Evolutionary conservation across 305 asterid species (phyloP).

Genomic region (Stenogyne calaminthoides): DNA sequence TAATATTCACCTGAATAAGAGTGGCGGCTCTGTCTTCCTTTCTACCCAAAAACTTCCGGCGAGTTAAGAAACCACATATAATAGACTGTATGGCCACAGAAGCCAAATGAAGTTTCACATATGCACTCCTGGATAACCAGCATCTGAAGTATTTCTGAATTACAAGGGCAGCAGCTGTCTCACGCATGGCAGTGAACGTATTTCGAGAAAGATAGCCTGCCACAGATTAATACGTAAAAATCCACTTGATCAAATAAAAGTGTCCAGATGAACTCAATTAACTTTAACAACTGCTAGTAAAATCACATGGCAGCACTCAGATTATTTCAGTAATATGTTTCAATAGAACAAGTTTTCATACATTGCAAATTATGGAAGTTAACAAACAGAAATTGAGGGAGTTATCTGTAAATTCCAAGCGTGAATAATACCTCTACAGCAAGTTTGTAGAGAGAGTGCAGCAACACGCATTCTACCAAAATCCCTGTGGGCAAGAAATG

Average conservation of each 20-base stretch:
- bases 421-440: constrained; percentile 76
- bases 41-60: constrained; percentile 53
- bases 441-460: constrained; percentile 81
- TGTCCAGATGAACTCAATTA: constrained; percentile 14
- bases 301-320: not conserved
- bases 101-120: constrained; percentile 62
- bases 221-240: constrained; percentile 18
- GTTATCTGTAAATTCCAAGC: constrained; percentile 19
- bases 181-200: constrained; percentile 51
- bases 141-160: constrained; percentile 71
- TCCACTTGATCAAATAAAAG: constrained; percentile 13
- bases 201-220: constrained; percentile 79
- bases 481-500: constrained; percentile 66
- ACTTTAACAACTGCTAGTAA: constrained; percentile 22
- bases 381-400: constrained; percentile 12
- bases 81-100: constrained; percentile 66
- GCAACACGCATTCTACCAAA: constrained; percentile 58
- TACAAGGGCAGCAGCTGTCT: constrained; percentile 64
- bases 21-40: constrained; percentile 83
- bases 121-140: constrained; percentile 63
- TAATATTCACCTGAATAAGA: constrained; percentile 70
- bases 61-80: constrained; percentile 74
- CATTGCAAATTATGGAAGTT: not conserved
- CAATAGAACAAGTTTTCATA: not conserved
- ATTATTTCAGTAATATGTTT: not conserved